Conservation (phyloP, 2,329 filamentous ascomycete species). For the Penicillium sp. region DNA sequence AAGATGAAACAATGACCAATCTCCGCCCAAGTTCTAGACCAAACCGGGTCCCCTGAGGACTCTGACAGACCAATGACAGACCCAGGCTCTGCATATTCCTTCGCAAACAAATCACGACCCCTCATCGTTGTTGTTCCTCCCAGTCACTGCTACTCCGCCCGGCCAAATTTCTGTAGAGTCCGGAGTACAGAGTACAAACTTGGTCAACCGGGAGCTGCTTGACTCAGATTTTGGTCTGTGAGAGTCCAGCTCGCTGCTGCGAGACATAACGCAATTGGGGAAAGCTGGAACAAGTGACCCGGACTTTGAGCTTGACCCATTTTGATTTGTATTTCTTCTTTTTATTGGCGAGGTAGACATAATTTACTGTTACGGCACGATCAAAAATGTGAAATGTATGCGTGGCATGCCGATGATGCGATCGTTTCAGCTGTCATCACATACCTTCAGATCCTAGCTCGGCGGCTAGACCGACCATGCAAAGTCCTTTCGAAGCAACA, state of each 20-base stretch:
- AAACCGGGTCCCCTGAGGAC: background rate
- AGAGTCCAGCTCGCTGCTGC: background rate
- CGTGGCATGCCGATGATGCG: background rate
- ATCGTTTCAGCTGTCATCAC: background rate
- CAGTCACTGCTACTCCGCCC: constrained; percentile 13
- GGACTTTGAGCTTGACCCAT: background rate
- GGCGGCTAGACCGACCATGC: background rate
- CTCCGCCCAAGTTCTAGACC: constrained; percentile 6
- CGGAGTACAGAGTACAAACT: constrained; percentile 3
- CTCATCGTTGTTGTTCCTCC: constrained; percentile 4
- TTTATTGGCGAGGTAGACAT: background rate
- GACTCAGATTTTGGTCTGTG: background rate
- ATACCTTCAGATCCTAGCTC: background rate
- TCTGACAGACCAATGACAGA: constrained; percentile 1
- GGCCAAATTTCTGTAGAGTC: constrained; percentile 11
- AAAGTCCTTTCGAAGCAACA: background rate
- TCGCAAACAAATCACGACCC: constrained; percentile 4
- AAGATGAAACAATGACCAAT: constrained; percentile 4
- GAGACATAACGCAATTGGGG: background rate
- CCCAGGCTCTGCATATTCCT: background rate
- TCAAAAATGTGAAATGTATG: background rate
- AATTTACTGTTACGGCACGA: background rate
- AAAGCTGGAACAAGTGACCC: background rate
- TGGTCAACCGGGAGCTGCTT: background rate
- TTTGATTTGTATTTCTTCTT: background rate